These are phyloP conservation scores for Intubia oerlemansii DNA, from an alignment of 2,329 filamentous ascomycete species.

Conservation along the genomic window DNA sequence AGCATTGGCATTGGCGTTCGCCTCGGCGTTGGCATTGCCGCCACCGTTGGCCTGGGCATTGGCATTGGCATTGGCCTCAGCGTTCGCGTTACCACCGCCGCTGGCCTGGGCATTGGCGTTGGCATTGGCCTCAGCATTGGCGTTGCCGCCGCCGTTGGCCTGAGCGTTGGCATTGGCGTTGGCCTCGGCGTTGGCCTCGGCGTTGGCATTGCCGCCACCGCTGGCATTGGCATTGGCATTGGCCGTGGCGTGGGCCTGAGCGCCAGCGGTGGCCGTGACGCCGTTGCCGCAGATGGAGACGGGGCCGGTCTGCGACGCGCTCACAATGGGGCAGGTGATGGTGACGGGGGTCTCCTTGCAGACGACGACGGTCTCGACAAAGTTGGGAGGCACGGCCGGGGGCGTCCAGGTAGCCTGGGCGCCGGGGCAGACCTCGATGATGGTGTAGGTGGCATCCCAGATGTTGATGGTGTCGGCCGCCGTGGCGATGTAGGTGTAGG, in stretches of 20 bases:
- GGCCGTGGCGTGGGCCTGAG: constrained; percentile 2
- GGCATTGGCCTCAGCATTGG: too few relatives aligned
- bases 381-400: constrained; percentile 8
- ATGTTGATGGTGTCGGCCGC: constrained; percentile 17
- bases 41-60: too few relatives aligned
- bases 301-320: constrained; percentile 2
- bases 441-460: constrained; percentile 20
- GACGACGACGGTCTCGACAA: constrained; percentile 8
- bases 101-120: too few relatives aligned
- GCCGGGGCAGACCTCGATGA: constrained; percentile 18
- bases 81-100: too few relatives aligned
- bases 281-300: constrained; percentile 5
- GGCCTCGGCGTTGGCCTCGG: not conserved
- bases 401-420: constrained; percentile 21
- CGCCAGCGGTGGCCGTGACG: constrained; percentile 6
- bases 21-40: too few relatives aligned
- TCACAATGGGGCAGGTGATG: constrained; percentile 7
- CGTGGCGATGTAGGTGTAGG: constrained; percentile 16
- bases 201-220: not conserved
- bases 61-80: too few relatives aligned
- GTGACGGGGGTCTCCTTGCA: constrained; percentile 4
- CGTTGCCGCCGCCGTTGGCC: too few relatives aligned
- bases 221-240: not conserved
- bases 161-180: not conserved
- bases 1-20: too few relatives aligned